Evolutionary conservation across 352 stramenopile species (phyloP), one percentile per base, ranked within the genome.

Genomic region (Stramenopiles sp.): DNA sequence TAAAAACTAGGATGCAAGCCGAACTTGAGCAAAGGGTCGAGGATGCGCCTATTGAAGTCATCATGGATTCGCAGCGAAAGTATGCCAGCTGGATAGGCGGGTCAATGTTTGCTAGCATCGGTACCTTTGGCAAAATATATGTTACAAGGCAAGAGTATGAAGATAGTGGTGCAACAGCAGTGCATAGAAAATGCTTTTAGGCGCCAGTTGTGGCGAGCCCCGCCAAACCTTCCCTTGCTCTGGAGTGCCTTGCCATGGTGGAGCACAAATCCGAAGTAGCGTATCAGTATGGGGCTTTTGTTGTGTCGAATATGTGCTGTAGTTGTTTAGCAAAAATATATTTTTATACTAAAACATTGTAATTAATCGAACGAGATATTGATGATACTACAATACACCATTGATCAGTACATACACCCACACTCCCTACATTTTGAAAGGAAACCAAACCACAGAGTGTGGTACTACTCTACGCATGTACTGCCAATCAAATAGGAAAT

Each of bases 81-180:
- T 88, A 94, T 44, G 91, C 91, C 0, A 88, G 91, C 44, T 96
- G 92, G 92, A 89, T 96, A 55, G 91, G 91, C 29, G 92, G 91
- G 25, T 94, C 89, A 32, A 93, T 96, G 85, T 90, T 96, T 67
- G 91, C 89, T 7, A 94, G 89, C 14, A 84, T 96, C 1, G 81
- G 90, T 25, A 95, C 92, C 29, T 96, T 95, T 82, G 89, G 87
- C 1, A 88, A 94, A 55, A 91, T 94, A 75, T 88, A 92, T 82
- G 92, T 95, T 84, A 92, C 88, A 14, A 91, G 92, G 30, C 89
- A 93, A 78, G 91, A 95, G 82, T 95, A 90, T 90, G 90, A 95
- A 85, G 91, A 95, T 71, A 71, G 55, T 27, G 55, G 55, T 71
- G 22, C 55, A 25, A 71, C 22, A 25, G 55, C 27, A 71, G 27